Base-by-base conservation (phyloP, 169 alveolate genomes). In the Ichthyophthirius multifiliis region DNA sequence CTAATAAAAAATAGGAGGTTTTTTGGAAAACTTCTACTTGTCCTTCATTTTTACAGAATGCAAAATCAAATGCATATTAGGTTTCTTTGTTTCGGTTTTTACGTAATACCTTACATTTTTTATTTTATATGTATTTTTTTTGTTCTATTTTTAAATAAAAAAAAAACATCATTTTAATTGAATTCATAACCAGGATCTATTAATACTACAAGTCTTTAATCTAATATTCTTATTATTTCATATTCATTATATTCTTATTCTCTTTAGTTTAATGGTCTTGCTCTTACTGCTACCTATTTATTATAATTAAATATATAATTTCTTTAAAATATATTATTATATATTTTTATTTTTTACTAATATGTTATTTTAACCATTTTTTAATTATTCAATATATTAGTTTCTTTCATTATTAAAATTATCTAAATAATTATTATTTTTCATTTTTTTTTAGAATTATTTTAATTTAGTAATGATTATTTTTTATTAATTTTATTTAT, bases 21-120 rank as follows among this genome's bases (percentile, higher is more conserved):
- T 91, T 94, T 15, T 94, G 80, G 86, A 90, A 97, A 16, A 97
- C 90, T 74, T 93, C 89, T 65, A 88, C 88, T 85, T 97, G 97
- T 5, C 92, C 77, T 2, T 97, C 79, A 27, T 88, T 80, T 76
- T 94, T 97, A 82, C 94, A 96, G 80, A 98, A 97, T n/a, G 96
- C 98, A 79, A 86, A 93, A 84, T 98, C 99, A 81, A 97, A 97
- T 4, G 96, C 96, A 84, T 93, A 98, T 27, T 96, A 55, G 41
- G 85, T 91, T 91, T 93, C 97, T 67, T 92, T 90, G 39, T 85
- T 74, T 47, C 93, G 77, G 76, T 90, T 76, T 20, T 85, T 86
- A 64, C 86, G 75, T 64, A 91, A 76, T 46, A 81, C 43, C 86
- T 81, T 39, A 79, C 48, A 44, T 78, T 76, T 62, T 74, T 6